phyloP scores from a whole-genome alignment of 768 basidiomycete genomes.

The Lentinula aciculospora region DNA sequence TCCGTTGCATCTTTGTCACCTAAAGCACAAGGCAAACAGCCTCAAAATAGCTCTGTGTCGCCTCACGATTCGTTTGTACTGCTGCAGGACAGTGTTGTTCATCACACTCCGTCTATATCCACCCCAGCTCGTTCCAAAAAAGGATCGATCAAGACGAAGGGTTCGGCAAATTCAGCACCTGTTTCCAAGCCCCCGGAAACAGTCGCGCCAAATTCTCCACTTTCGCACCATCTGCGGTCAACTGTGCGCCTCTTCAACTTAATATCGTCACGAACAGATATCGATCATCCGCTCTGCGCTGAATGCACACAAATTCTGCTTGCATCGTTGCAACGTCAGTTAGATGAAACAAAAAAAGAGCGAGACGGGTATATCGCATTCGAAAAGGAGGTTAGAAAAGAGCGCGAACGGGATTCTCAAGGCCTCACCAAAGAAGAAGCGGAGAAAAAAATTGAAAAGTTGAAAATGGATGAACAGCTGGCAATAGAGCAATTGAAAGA shows the following conservation, averaged over 20 bases:
- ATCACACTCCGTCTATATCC: conserved; percentile 57
- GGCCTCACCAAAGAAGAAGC: conserved; percentile 58
- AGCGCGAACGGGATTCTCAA: conserved; percentile 67
- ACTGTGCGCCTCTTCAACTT: conserved; percentile 71
- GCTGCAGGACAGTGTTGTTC: conserved; percentile 77
- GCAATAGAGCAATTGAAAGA: conserved; percentile 71
- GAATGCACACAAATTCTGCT: conserved; percentile 89
- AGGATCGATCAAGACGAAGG: conserved; percentile 28
- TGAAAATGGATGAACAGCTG: conserved; percentile 62
- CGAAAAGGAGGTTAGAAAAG: conserved; percentile 80
- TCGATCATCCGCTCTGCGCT: conserved; percentile 92
- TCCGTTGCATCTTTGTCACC: conserved; percentile 38
- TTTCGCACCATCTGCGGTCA: conserved; percentile 74
- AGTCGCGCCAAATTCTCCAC: conserved; percentile 57
- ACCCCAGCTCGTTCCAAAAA: conserved; percentile 38
- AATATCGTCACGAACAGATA: conserved; percentile 68
- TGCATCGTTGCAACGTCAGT: conserved; percentile 64
- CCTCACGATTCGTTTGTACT: conserved; percentile 91
- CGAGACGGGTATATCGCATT: conserved; percentile 92
- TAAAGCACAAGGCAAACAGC: conserved; percentile 56
- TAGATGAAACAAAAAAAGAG: conserved; percentile 89
- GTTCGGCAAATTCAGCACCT: conserved; percentile 13
- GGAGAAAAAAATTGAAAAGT: conserved; percentile 65
- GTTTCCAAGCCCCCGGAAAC: conserved; percentile 34
- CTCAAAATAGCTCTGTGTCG: conserved; percentile 43